Evolutionary conservation across 306 rosid genomes (phyloP), one percentile per base, ranked within the genome.

Genomic region (Prunus salicina): DNA sequence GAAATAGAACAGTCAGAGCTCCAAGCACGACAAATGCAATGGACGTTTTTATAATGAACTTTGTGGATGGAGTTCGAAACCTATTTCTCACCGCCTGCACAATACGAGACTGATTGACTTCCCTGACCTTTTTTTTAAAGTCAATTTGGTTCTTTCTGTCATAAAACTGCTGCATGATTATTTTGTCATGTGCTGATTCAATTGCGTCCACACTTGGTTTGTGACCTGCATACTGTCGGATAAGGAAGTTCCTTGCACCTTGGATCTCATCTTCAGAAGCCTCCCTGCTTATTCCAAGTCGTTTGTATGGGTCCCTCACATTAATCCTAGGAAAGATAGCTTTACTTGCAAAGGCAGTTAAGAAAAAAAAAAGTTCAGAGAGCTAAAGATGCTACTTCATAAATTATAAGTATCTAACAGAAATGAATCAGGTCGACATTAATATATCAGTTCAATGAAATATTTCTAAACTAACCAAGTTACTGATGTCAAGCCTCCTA

Each of bases 201-300:
- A 95, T 92, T 50, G 98, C 94, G 80, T 89, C 97, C 25, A 90
- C 82, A 81, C 98, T 95, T 49, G 96, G 96, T 84, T 95, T 87
- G 85, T 95, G 97, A 68, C 96, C 97, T 3, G 87, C 85, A 73
- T 89, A 92, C 63, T 90, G 88, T 76, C 89, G 90, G 80, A 95
- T 82, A 68, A 95, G 91, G 74, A 92, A 95, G 85, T 92, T 95
- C 82, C 99, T 92, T 41, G 97, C 99, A 38, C 81, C 87, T 84
- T 95, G 97, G 86, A 92, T 95, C 84, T 95, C 99, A 71, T 90
- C 96, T 84, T 95, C 97, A 50, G 97, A 92, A 62, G 99, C 99
- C 73, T 95, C 99, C 82, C 67, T 95, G 81, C 92, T 92, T 72
- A 95, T 88, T 69, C 99, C 99, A 75, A 95, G 98, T 82, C 97